Percentiles rank a stretch among this genome's conserved stretches.
phyloP scores from a whole-genome alignment of 345 rosid species.

The Cardiospermum halicacabum region DNA sequence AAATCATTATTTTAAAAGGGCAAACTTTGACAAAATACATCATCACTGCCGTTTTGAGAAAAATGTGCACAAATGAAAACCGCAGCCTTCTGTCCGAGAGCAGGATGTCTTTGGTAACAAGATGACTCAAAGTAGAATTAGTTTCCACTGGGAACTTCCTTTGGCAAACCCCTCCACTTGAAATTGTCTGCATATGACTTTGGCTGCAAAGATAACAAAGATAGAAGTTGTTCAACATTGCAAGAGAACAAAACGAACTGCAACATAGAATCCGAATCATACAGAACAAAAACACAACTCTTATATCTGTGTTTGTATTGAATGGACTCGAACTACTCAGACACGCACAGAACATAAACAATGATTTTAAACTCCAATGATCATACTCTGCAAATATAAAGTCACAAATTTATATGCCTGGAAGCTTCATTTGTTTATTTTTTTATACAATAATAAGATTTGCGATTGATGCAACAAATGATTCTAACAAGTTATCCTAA shows the following conservation, averaged over 20 bases:
- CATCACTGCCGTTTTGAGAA: slow-evolving; percentile 4
- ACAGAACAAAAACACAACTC: background rate
- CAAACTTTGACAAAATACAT: slow-evolving; percentile 5
- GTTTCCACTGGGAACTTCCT: slow-evolving; percentile 22
- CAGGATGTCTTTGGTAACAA: background rate
- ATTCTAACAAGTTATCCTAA: background rate
- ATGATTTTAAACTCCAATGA: background rate
- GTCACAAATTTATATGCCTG: background rate
- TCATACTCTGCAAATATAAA: background rate
- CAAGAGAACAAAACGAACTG: background rate
- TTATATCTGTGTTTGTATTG: background rate
- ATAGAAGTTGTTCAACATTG: background rate
- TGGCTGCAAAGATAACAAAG: slow-evolving; percentile 28
- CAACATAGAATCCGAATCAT: background rate
- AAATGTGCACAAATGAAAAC: slow-evolving; percentile 16
- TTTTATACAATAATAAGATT: background rate
- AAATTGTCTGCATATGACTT: slow-evolving; percentile 93
- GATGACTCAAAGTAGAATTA: slow-evolving; percentile 16
- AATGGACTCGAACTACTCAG: background rate
- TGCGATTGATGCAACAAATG: background rate
- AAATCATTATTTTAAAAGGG: slow-evolving; percentile 10
- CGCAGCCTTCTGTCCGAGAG: slow-evolving; percentile 7
- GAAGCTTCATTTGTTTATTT: background rate
- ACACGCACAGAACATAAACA: slow-evolving; percentile 3
- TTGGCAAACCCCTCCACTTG: slow-evolving; percentile 78